Evolutionary conservation across 2,329 filamentous ascomycete species (phyloP).

Genomic region (Neodidymelliopsis sp.): DNA sequence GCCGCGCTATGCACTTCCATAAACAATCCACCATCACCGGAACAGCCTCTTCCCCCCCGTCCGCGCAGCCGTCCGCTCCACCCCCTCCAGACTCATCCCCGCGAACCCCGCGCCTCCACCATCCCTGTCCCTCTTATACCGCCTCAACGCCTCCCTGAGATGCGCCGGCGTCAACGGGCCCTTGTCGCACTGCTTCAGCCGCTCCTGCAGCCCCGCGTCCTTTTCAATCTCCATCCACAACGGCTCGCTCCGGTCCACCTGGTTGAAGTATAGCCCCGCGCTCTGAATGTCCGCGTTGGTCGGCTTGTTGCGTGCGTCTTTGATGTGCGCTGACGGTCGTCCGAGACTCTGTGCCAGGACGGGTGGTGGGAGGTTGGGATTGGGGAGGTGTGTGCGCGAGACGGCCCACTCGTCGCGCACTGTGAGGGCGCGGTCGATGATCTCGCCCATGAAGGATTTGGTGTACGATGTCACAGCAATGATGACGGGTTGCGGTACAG

Average conservation of each 20-base stretch:
- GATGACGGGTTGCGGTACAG: slow-evolving; percentile 75
- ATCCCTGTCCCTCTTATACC: slow-evolving; percentile 70
- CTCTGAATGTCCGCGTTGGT: slow-evolving; percentile 37
- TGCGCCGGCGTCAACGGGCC: slow-evolving; percentile 76
- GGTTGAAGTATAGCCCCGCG: slow-evolving; percentile 34
- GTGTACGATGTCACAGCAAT: slow-evolving; percentile 78
- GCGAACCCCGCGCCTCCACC: slow-evolving; percentile 65
- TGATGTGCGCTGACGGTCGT: slow-evolving; percentile 40
- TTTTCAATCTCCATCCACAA: slow-evolving; percentile 40
- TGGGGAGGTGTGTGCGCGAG: slow-evolving; percentile 50
- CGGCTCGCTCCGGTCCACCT: slow-evolving; percentile 31
- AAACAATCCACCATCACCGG: slow-evolving; percentile 37
- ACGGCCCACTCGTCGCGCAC: slow-evolving; percentile 76
- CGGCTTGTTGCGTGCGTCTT: slow-evolving; percentile 37
- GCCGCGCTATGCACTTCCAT: no score
- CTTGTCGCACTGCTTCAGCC: slow-evolving; percentile 48
- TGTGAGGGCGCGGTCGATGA: slow-evolving; percentile 74
- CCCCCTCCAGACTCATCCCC: slow-evolving; percentile 58
- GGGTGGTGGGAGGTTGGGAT: slow-evolving; percentile 33
- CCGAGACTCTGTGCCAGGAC: slow-evolving; percentile 39
- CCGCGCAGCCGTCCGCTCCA: slow-evolving; percentile 53
- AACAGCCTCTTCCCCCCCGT: slow-evolving; percentile 57
- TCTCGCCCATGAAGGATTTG: slow-evolving; percentile 78
- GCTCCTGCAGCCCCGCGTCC: slow-evolving; percentile 34
- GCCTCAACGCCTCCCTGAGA: slow-evolving; percentile 73